phyloP scores from a whole-genome alignment of 2,329 filamentous ascomycete genomes.

The Claviceps sp. region DNA sequence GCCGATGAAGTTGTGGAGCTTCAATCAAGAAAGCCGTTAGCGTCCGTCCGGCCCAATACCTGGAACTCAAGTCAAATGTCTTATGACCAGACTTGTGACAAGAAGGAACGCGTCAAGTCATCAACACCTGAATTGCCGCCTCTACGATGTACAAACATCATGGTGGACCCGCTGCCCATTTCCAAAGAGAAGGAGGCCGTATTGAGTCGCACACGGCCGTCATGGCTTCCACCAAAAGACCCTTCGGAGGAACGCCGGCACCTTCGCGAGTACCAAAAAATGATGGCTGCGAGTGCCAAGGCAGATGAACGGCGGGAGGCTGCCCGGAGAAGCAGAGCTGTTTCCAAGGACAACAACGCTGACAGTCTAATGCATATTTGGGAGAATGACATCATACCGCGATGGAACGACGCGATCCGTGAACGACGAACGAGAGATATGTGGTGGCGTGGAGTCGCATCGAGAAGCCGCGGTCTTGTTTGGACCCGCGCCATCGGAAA shows the following conservation, averaged over 20 bases:
- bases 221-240: constrained; percentile 76
- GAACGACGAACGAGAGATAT: constrained; percentile 60
- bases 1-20: constrained; percentile 44
- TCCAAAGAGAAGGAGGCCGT: constrained; percentile 82
- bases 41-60: constrained; percentile 24
- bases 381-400: constrained; percentile 63
- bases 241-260: constrained; percentile 85
- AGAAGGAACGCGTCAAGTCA: constrained; percentile 46
- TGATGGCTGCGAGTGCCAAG: constrained; percentile 55
- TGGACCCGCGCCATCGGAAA: constrained; percentile 65
- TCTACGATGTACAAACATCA: constrained; percentile 59
- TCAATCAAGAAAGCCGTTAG: constrained; percentile 19
- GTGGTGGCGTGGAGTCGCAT: constrained; percentile 71
- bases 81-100: constrained; percentile 21
- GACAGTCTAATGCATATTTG: constrained; percentile 49
- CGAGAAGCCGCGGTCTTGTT: constrained; percentile 53
- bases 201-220: constrained; percentile 64
- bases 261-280: constrained; percentile 70
- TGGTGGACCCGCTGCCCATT: constrained; percentile 72
- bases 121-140: constrained; percentile 57
- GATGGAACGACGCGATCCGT: constrained; percentile 58
- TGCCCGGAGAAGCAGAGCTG: constrained; percentile 35
- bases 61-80: constrained; percentile 24
- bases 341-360: constrained; percentile 39
- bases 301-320: constrained; percentile 47